Evolutionary conservation across 345 rosid genomes (phyloP).

Genomic region (Rhizophora mangle): DNA sequence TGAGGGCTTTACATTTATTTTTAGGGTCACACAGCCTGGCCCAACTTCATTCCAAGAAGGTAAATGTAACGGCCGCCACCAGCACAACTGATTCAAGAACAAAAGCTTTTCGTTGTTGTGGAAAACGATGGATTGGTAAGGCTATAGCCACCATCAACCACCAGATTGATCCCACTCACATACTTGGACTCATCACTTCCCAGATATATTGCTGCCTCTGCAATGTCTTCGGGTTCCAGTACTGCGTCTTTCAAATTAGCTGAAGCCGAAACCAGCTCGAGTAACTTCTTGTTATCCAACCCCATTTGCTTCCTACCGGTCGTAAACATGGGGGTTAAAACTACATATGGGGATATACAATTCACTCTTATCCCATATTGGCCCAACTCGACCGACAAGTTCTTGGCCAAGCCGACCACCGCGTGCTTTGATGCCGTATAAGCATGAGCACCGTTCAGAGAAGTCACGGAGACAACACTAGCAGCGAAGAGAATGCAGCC

Average conservation of each 20-base stretch:
- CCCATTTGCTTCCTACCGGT: not conserved
- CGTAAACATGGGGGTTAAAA: not conserved
- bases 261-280: not conserved
- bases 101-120: too few species aligned
- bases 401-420: constrained; percentile 15
- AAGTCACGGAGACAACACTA: not conserved
- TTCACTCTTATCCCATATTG: constrained; percentile 25
- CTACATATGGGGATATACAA: constrained; percentile 14
- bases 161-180: constrained; percentile 18
- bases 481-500: constrained; percentile 26
- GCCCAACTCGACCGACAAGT: constrained; percentile 19
- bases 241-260: constrained; percentile 10
- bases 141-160: constrained; percentile 18
- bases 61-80: too few species aligned
- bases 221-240: constrained; percentile 20
- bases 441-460: not conserved
- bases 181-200: constrained; percentile 22
- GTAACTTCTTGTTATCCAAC: not conserved
- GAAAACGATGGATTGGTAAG: not conserved
- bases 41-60: too few species aligned
- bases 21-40: too few species aligned
- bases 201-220: constrained; percentile 18
- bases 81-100: too few species aligned
- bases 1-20: too few species aligned
- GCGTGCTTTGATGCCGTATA: constrained; percentile 25